Percentiles rank a stretch among this genome's conserved stretches.
These are phyloP conservation scores for Apiosordaria backusii DNA, from an alignment of 495 filamentous ascomycete genomes.

Conservation along the genomic window DNA sequence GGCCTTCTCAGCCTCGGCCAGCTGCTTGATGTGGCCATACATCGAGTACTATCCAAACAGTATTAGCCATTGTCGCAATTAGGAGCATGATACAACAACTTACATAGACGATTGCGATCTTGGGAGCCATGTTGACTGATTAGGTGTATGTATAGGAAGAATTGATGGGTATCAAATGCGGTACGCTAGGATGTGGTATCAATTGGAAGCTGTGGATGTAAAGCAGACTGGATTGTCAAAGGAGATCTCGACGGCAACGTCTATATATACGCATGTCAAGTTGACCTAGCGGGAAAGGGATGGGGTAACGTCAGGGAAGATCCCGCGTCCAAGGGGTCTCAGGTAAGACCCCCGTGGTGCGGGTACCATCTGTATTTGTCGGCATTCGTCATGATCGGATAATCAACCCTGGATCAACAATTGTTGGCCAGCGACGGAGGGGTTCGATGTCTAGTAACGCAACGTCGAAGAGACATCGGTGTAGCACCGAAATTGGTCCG, in stretches of 20 bases:
- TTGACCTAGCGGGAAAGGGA: not conserved
- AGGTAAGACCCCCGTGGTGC: not conserved
- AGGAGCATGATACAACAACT: constrained; percentile 34
- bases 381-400: constrained; percentile 34
- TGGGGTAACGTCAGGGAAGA: constrained; percentile 1
- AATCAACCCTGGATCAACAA: constrained; percentile 24
- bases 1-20: constrained; percentile 86
- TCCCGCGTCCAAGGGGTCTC: constrained; percentile 12
- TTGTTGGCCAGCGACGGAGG: not conserved
- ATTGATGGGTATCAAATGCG: constrained; percentile 17
- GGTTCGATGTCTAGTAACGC: not conserved
- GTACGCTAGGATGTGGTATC: not conserved
- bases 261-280: constrained; percentile 11
- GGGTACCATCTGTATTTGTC: constrained; percentile 2
- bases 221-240: not conserved
- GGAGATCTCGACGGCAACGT: not conserved
- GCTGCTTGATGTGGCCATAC: constrained; percentile 83
- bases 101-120: constrained; percentile 88
- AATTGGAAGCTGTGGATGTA: not conserved
- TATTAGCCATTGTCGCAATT: constrained; percentile 16
- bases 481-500: not conserved
- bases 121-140: constrained; percentile 72
- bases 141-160: constrained; percentile 17
- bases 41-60: constrained; percentile 71
- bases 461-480: not conserved